Base-by-base conservation (phyloP, 1,139 yeast genomes). In the Blastobotrys persicus region DNA sequence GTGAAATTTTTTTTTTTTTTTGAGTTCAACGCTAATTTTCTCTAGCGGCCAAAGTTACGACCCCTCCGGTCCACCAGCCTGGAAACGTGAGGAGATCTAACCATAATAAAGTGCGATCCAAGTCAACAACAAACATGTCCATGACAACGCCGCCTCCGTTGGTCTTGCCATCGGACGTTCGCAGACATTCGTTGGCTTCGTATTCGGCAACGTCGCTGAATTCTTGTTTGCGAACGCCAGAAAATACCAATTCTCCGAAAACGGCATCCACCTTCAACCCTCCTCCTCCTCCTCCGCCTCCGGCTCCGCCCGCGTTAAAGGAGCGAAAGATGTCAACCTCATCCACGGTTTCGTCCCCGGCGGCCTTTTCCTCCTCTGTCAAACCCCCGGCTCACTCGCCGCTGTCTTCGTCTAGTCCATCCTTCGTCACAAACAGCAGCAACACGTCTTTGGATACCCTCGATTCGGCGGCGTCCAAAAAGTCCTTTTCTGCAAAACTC, bases 91-190 rank as follows among this genome's bases (percentile, higher is more conserved):
- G 28, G 28, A 23, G 28, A 9, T 6, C 9, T 23, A 5, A 23
- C 19, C 33, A 34, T 32, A 23, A 49, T 32, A 40, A 42, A 17
- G 46, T 41, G 19, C 44, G 42, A 9, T 38, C 39, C 12, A 28
- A 31, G 35, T 14, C 47, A n/a, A 14, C 43, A 9, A 23, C 28
- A 9, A 23, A 23, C 28, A 23, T 9, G 28, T 23, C 28, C 9
- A 23, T 23, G 35, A n/a, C 45, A 23, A 38, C 47, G 31, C 60
- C 59, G 2, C 47, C 57, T 17, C 56, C 60, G 28, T 48, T 64
- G 50, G 61, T 64, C 2, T 53, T 64, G 38, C 68, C 68, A 2
- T 59, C 65, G 18, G 68, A 64, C 41, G 54, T 55, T 12, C 57
- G 68, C 3, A 53, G 66, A 40, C 55, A 51, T 32, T 61, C 65